Evolutionary conservation across 202 grass and related monocot species (phyloP), one percentile per base, ranked within the genome.

Genomic region (Thinopyrum obtusiflorum): DNA sequence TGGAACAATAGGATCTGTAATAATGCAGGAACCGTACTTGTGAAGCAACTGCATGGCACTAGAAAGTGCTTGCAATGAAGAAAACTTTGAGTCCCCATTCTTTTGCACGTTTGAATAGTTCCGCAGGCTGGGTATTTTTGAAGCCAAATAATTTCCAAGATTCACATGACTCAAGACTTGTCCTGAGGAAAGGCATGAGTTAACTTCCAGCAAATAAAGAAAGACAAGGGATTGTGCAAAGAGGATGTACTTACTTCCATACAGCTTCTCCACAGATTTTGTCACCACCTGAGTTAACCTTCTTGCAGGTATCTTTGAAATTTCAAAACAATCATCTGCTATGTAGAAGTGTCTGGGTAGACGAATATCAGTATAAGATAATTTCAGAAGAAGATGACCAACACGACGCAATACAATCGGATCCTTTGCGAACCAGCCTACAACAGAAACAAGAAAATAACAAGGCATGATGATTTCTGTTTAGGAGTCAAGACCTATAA

Each of bases 271-370:
- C 63, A 94, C 88, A 85, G 93, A 97, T 93, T 92, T 99, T 77
- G 89, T 78, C 51, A 99, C 84, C 80, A 99, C 93, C 85, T 94
- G 92, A 86, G 88, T 97, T 67, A 97, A 79, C 78, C 87, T 93
- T 84, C 88, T 93, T 80, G 90, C 66, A 80, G 90, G 93, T 88
- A 99, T 81, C 86, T 97, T 99, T 61, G 89, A 92, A 63, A 93
- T 77, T 80, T 89, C 92, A 94, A 99, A 99, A 81, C 88, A 94
- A 85, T 99, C 93, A 83, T 94, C 97, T 76, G 93, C 92, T 80
- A 99, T 89, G 32, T 92, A 83, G 81, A 99, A 92, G 78, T 83
- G 80, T 83, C 93, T 91, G 20, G 97, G 93, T 83, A 89, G 91
- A 21, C 64, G 90, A 80, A 73, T 84, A 84, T 90, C 91, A 68